Percentiles rank a stretch among this genome's conserved stretches.
These are phyloP conservation scores for Cyclotella cryptica DNA, from an alignment of 108 stramenopile genomes.

Conservation along the genomic window DNA sequence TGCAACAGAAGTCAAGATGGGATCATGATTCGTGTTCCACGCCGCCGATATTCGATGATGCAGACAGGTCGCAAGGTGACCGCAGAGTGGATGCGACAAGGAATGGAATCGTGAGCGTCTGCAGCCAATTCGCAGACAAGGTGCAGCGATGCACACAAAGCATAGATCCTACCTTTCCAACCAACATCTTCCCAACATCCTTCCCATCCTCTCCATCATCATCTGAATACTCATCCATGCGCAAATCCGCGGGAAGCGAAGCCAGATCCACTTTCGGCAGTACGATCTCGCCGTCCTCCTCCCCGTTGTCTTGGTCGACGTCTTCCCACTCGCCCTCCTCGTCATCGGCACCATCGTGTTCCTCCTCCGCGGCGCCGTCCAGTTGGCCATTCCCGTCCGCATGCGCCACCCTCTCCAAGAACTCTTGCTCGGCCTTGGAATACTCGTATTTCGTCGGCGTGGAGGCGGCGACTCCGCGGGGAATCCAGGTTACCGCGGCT, in stretches of 20 bases:
- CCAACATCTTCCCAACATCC: conserved; percentile 74
- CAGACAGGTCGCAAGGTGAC: not conserved
- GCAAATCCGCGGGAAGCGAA: conserved; percentile 78
- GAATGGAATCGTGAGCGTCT: not conserved
- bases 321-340: conserved; percentile 43
- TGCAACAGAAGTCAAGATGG: no score
- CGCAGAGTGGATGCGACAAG: not conserved
- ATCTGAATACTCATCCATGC: conserved; percentile 94
- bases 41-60: conserved; percentile 9
- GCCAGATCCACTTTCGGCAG: conserved; percentile 60
- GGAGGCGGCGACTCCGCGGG: conserved; percentile 83
- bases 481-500: conserved; percentile 43
- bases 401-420: conserved; percentile 54
- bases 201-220: conserved; percentile 83
- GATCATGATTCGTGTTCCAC: not conserved
- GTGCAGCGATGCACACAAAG: not conserved
- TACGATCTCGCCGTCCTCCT: conserved; percentile 23
- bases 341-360: conserved; percentile 27
- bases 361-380: conserved; percentile 32
- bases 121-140: not conserved
- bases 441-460: conserved; percentile 86
- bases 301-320: conserved; percentile 14
- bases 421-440: conserved; percentile 72
- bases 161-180: conserved; percentile 60
- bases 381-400: conserved; percentile 24